Evolutionary conservation across 2,329 filamentous ascomycete species (phyloP).

Genomic region (Monosporascus cannonballus): DNA sequence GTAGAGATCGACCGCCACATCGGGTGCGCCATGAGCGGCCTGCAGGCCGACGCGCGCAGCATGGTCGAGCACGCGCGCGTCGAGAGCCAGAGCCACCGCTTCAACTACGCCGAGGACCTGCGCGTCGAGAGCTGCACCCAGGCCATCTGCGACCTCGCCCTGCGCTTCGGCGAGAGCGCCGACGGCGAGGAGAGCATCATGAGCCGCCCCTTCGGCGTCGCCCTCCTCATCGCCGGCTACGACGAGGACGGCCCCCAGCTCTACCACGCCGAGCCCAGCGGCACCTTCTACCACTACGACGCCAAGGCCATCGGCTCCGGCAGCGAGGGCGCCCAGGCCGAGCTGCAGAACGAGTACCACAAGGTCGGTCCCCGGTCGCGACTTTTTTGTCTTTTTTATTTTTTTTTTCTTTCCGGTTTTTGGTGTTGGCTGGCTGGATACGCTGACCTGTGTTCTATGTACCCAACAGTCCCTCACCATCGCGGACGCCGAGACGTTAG

Average conservation of each 20-base stretch:
- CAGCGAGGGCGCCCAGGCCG: slow-evolving; percentile 93
- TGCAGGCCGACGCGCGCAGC: slow-evolving; percentile 94
- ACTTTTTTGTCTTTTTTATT: not conserved
- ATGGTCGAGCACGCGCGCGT: slow-evolving; percentile 98
- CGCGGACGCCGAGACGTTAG: slow-evolving; percentile 85
- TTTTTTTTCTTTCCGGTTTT: too few species aligned
- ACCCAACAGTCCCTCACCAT: slow-evolving; percentile 71
- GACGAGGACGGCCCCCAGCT: slow-evolving; percentile 95
- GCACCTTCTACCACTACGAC: slow-evolving; percentile 98
- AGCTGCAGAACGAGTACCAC: slow-evolving; percentile 98
- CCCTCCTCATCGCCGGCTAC: slow-evolving; percentile 90
- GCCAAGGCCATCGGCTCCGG: slow-evolving; percentile 98
- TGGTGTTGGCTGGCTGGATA: too few species aligned
- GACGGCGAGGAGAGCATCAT: slow-evolving; percentile 99
- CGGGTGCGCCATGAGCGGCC: slow-evolving; percentile 95
- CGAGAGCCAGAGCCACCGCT: slow-evolving; percentile 93
- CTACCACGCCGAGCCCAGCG: slow-evolving; percentile 96
- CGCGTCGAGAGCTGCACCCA: slow-evolving; percentile 97
- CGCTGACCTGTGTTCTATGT: not conserved
- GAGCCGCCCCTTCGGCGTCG: slow-evolving; percentile 94
- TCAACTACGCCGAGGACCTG: slow-evolving; percentile 95
- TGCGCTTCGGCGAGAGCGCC: slow-evolving; percentile 94
- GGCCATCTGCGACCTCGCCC: slow-evolving; percentile 93
- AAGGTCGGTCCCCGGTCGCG: slow-evolving; percentile 47
- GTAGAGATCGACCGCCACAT: slow-evolving; percentile 99